These are phyloP conservation scores for Ogataea pini DNA, from an alignment of 805 yeast species.

Conservation along the genomic window DNA sequence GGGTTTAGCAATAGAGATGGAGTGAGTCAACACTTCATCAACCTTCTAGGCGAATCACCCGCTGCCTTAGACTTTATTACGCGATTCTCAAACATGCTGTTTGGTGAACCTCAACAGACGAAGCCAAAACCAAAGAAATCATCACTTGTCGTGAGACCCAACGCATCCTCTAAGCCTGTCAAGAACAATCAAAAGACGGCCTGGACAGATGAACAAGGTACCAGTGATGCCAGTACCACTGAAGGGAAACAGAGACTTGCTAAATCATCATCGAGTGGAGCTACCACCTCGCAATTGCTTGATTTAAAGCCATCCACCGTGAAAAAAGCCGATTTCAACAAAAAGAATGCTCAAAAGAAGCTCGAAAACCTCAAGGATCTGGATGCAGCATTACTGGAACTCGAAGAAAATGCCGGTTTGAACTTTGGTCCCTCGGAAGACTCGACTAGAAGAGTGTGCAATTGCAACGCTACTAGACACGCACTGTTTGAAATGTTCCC, in stretches of 20 bases:
- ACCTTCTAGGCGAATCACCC: conserved; percentile 58
- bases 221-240: not conserved
- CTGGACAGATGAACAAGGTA: conserved; percentile 2
- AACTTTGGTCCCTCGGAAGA: conserved; percentile 11
- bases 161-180: conserved; percentile 1
- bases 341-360: conserved; percentile 43
- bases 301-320: conserved; percentile 39
- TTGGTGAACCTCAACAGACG: conserved; percentile 29
- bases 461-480: conserved; percentile 86
- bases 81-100: conserved; percentile 43
- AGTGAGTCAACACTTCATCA: conserved; percentile 52
- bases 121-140: conserved; percentile 5
- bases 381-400: conserved; percentile 46
- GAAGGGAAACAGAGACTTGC: conserved; percentile 15
- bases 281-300: conserved; percentile 50
- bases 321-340: conserved; percentile 23
- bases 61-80: conserved; percentile 50
- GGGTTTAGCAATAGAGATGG: conserved; percentile 46
- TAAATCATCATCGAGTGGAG: conserved; percentile 26
- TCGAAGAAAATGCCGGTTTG: conserved; percentile 37
- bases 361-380: conserved; percentile 53
- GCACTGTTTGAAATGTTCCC: conserved; percentile 90
- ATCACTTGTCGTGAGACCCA: not conserved
- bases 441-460: conserved; percentile 45
- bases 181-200: conserved; percentile 5